Evolutionary conservation across 306 rosid genomes (phyloP).

Genomic region (Sindora glabra): DNA sequence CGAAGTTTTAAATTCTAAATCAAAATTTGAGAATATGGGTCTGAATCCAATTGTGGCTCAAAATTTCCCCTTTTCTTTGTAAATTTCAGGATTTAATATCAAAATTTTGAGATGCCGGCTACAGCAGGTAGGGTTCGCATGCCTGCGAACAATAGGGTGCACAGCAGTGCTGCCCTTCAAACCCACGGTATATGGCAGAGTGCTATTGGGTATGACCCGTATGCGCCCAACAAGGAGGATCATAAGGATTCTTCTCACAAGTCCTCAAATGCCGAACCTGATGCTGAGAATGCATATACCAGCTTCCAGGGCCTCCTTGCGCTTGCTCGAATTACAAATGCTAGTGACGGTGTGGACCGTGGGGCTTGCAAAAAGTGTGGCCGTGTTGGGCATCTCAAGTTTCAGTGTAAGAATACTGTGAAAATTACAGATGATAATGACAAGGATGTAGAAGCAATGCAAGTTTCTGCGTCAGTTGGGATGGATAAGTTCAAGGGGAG

Average conservation of each 20-base stretch:
- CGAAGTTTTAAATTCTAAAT: too few species aligned
- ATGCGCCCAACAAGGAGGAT: slow-evolving; percentile 87
- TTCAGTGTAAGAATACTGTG: slow-evolving; percentile 83
- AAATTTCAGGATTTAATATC: slow-evolving; percentile 19
- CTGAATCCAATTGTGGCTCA: too few species aligned
- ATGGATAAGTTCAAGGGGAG: slow-evolving; percentile 57
- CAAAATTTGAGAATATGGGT: too few species aligned
- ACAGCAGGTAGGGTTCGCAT: slow-evolving; percentile 98
- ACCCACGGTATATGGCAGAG: slow-evolving; percentile 98
- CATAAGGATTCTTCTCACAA: slow-evolving; percentile 40
- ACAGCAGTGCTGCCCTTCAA: slow-evolving; percentile 96
- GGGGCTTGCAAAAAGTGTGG: slow-evolving; percentile 93
- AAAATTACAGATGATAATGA: slow-evolving; percentile 58
- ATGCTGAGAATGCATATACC: slow-evolving; percentile 82
- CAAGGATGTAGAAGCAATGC: slow-evolving; percentile 51
- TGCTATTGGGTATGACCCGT: slow-evolving; percentile 93
- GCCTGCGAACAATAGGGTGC: slow-evolving; percentile 97
- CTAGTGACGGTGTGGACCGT: slow-evolving; percentile 63
- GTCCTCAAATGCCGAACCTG: slow-evolving; percentile 46
- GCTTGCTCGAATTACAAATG: slow-evolving; percentile 77
- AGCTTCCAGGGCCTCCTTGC: slow-evolving; percentile 92
- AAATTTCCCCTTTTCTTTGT: too few species aligned
- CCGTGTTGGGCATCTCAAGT: slow-evolving; percentile 92
- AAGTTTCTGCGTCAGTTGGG: slow-evolving; percentile 45
- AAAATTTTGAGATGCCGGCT: slow-evolving; percentile 70